Base-by-base conservation (phyloP, 1,284 basidiomycete species). In the Agaricales sp. region DNA sequence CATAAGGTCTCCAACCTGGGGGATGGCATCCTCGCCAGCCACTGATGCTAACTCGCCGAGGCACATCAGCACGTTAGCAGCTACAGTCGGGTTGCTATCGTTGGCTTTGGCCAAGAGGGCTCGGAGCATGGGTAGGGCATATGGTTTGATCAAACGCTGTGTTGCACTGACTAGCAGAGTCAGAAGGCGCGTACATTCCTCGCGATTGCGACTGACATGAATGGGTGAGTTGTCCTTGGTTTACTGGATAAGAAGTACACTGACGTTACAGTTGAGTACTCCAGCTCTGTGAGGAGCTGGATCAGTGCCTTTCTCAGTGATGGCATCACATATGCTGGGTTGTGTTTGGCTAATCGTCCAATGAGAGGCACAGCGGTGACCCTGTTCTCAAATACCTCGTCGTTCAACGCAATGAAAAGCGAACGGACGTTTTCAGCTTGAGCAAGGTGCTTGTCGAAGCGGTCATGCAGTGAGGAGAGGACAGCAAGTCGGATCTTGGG, bases 321-420 rank as follows among this genome's bases (percentile, higher is more conserved):
- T 2, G 96, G 95, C 89, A 99, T 98, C 25, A 99, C 94, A 68
- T 98, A 97, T 30, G 96, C 96, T 0, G 96, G 96, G 60, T 99
- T 99, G 68, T 97, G 90, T 59, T 86, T 82, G 2, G 95, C 92
- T 21, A 99, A 77, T 22, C 96, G 84, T 2, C 96, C 96, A 56
- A 99, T 97, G 55, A 99, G 78, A 21, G 73, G 72, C 45, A 99
- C 92, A 2, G 95, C 95, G 11, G 88, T 83, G 45, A 93, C 82
- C 16, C 96, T 82, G 60, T 97, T 98, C 47, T 87, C 85, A 66
- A 96, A 98, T 4, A 89, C 87, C 61, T 99, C 96, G 59, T 99
- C 96, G 61, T 99, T 99, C 51, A 99, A 76, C 0, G 95, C 97
- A 55, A 99, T 93, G 67, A 99, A 99, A 14, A 99, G 72, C 11